A percentile compares a stretch with the other conserved stretches of the same genome.
Evolutionary conservation across 1,284 basidiomycete species (phyloP).

Genomic region (Sporisorium sorghi): DNA sequence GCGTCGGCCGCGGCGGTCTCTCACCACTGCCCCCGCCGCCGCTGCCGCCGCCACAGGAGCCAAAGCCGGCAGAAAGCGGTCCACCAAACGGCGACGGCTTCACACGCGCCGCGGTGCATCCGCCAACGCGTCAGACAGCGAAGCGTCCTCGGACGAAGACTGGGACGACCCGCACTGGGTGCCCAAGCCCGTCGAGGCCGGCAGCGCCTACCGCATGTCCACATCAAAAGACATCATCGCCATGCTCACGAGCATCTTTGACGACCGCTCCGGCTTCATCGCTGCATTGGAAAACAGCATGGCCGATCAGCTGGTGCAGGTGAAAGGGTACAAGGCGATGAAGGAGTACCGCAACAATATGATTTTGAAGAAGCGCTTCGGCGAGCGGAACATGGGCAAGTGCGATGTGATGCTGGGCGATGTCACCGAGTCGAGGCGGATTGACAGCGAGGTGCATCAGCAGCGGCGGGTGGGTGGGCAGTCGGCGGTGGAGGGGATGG

Average conservation of each 20-base stretch:
- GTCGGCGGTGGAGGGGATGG: conserved; percentile 34
- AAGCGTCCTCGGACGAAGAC: conserved; percentile 47
- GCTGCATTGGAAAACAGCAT: conserved; percentile 64
- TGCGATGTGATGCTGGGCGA: conserved; percentile 69
- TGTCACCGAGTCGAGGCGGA: conserved; percentile 51
- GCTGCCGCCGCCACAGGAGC: conserved; percentile 1
- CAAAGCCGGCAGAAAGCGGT: conserved; percentile 5
- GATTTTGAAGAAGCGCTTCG: conserved; percentile 66
- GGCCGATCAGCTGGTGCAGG: conserved; percentile 62
- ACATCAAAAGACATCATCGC: conserved; percentile 63
- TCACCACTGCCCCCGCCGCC: too few relatives aligned
- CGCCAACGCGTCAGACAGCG: conserved; percentile 37
- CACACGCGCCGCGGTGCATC: conserved; percentile 13
- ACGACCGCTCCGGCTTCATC: conserved; percentile 64
- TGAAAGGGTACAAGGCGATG: conserved; percentile 57
- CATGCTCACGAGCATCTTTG: conserved; percentile 67
- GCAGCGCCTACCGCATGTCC: conserved; percentile 59
- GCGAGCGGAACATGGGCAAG: conserved; percentile 59
- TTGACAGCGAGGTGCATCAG: conserved; percentile 53
- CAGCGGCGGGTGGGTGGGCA: not conserved
- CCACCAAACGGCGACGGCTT: conserved; percentile 10
- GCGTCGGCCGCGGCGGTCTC: conserved; percentile 27
- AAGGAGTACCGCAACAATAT: conserved; percentile 65
- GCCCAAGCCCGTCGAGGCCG: conserved; percentile 57
- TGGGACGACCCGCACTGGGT: conserved; percentile 55